A percentile compares a stretch with the other conserved stretches of the same genome.
phyloP scores from a whole-genome alignment of 192 early-diverging fungal species.

The Mortierella hygrophila region DNA sequence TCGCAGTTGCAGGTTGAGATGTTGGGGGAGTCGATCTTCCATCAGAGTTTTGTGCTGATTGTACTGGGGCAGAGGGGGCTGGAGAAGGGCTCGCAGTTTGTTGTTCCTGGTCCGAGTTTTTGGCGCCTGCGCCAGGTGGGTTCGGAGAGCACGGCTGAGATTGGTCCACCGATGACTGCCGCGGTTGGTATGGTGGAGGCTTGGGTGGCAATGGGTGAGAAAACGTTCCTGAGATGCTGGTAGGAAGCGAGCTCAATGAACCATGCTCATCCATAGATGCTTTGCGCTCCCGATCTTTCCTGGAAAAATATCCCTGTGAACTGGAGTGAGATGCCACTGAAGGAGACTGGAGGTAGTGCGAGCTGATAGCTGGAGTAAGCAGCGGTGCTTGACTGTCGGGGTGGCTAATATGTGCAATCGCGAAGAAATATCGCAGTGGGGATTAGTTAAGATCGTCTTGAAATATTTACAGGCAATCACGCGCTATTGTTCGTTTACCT shows the following conservation, averaged over 20 bases:
- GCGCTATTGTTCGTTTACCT: background rate
- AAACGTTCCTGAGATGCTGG: conserved; percentile 8
- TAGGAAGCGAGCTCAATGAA: conserved; percentile 2
- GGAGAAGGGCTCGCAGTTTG: background rate
- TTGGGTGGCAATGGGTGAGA: conserved; percentile 53
- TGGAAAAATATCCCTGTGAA: conserved; percentile 47
- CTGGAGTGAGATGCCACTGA: conserved; percentile 35
- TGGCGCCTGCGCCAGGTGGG: background rate
- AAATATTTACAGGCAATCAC: background rate
- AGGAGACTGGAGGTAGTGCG: conserved; percentile 49
- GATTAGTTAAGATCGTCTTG: background rate
- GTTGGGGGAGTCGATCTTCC: conserved; percentile 14
- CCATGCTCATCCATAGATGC: conserved; percentile 39
- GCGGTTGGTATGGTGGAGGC: conserved; percentile 28
- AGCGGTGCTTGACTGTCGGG: conserved; percentile 23
- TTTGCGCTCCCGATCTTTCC: conserved; percentile 46
- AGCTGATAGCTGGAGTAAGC: conserved; percentile 30
- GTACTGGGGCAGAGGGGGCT: background rate
- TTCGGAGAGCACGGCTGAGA: conserved; percentile 6
- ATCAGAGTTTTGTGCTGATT: background rate
- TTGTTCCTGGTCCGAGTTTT: conserved; percentile 15
- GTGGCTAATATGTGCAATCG: background rate
- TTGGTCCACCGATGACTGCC: conserved; percentile 27
- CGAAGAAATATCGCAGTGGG: background rate
- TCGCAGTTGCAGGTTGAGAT: conserved; percentile 2